A percentile compares a stretch with the other conserved stretches of the same genome.
phyloP scores from a whole-genome alignment of 1,139 yeast genomes.

The Protomyces arabidopsidicola region DNA sequence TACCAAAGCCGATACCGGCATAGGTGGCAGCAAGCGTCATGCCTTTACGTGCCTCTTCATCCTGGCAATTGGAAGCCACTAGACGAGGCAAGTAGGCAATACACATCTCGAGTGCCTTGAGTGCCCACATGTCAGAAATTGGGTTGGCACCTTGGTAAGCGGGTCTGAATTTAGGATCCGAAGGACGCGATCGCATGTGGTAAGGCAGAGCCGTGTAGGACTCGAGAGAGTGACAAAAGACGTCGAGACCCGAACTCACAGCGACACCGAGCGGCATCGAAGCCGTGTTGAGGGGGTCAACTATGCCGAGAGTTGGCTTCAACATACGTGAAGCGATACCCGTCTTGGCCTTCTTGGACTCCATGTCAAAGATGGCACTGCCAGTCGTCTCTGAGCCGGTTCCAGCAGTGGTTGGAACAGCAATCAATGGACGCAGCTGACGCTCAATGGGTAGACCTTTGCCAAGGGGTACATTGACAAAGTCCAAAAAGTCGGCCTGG shows the following conservation, averaged over 20 bases:
- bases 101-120: conserved; percentile 42
- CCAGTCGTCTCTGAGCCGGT: conserved; percentile 39
- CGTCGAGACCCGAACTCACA: conserved; percentile 47
- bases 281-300: conserved; percentile 44
- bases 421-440: conserved; percentile 43
- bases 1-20: conserved; percentile 46
- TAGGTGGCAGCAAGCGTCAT: conserved; percentile 44
- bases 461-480: conserved; percentile 46
- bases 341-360: conserved; percentile 41
- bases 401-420: conserved; percentile 48
- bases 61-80: conserved; percentile 40
- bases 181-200: conserved; percentile 42
- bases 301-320: conserved; percentile 43
- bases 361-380: conserved; percentile 39
- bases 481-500: conserved; percentile 42
- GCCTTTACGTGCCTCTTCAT: conserved; percentile 43
- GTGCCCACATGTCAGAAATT: conserved; percentile 43
- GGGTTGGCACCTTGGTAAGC: conserved; percentile 47
- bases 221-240: conserved; percentile 47
- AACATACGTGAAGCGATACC: conserved; percentile 44
- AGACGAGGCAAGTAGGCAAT: conserved; percentile 44
- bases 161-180: conserved; percentile 42
- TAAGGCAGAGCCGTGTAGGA: conserved; percentile 46
- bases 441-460: conserved; percentile 42
- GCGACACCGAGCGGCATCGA: conserved; percentile 46